Base-by-base conservation (phyloP, 2,329 filamentous ascomycete species). In the Talaromyces piceae region DNA sequence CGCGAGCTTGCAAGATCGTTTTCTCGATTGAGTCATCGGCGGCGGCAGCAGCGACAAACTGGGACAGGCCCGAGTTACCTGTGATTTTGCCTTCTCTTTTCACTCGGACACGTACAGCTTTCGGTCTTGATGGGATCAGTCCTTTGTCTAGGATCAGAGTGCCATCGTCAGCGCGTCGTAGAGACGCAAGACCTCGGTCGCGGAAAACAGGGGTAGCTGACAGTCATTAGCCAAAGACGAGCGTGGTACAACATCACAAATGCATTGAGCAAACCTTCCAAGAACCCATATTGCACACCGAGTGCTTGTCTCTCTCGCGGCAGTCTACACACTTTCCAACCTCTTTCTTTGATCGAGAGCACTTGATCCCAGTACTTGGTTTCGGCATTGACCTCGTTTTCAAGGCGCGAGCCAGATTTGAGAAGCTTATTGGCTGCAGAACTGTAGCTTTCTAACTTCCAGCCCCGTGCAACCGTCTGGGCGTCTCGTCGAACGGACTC, bases 361-460 rank as follows among this genome's bases (percentile, higher is more conserved):
- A 97, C 80, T 60, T 95, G 86, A 50, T 86, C 80, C 93, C 93
- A 98, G 67, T 95, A 98, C 59, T 79, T 84, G 2, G 84, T 84
- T 72, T 98, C 93, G 26, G 82, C 81, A 8, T 80, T 77, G 28
- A 94, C 86, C 66, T 95, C 91, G 9, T 79, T 80, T 59, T 88
- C 81, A 11, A 98, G 71, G 37, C 88, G 79, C 23, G 78, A 76
- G 0, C 87, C 86, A 4, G 90, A 85, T 8, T 82, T 78, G 12
- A 89, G 72, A 20, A 95, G 79, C 30, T 84, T 83, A 59, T 88
- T 84, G 1, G 88, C 83, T 3, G 87, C 84, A 28, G 81, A 79
- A 59, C 87, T 83, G 58, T 95, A 81, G 43, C 84, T 85, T 61
- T 91, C 82, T 56, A 93, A 74, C 49, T 88, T 85, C 80, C 88